Evolutionary conservation across 345 rosid species (phyloP).

Genomic region (Camelina hispida): DNA sequence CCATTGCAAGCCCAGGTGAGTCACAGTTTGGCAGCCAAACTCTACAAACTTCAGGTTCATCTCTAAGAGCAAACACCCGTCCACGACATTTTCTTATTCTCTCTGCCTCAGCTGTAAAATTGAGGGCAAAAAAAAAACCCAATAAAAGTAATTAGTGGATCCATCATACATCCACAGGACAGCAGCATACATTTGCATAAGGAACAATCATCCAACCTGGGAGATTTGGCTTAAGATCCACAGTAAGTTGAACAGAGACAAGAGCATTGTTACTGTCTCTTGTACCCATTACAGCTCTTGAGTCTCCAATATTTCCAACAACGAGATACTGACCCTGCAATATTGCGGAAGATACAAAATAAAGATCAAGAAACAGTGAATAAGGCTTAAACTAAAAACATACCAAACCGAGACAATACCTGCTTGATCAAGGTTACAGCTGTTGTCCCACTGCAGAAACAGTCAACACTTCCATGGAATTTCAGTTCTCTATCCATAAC

Average conservation of each 20-base stretch:
- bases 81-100: constrained; percentile 87
- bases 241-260: constrained; percentile 88
- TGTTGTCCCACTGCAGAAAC: constrained; percentile 98
- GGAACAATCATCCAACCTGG: constrained; percentile 58
- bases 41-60: constrained; percentile 96
- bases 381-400: constrained; percentile 6
- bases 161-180: constrained; percentile 17
- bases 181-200: constrained; percentile 17
- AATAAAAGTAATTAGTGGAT: not conserved
- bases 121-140: not conserved
- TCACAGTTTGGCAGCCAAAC: constrained; percentile 95
- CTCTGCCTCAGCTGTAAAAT: constrained; percentile 81
- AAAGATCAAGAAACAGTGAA: constrained; percentile 11
- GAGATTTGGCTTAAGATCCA: constrained; percentile 97
- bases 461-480: constrained; percentile 70
- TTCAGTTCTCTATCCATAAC: constrained; percentile 94
- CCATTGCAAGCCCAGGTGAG: constrained; percentile 99
- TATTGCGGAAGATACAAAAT: constrained; percentile 18
- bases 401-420: constrained; percentile 50
- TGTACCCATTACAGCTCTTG: constrained; percentile 89
- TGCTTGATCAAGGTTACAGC: constrained; percentile 95
- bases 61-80: constrained; percentile 91
- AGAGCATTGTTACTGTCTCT: constrained; percentile 70
- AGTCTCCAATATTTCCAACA: constrained; percentile 92
- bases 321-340: constrained; percentile 76